Percentiles rank a stretch among this genome's conserved stretches.
These are phyloP conservation scores for Pelargonium citronellum DNA, from an alignment of 441 rosid species.

Conservation along the genomic window DNA sequence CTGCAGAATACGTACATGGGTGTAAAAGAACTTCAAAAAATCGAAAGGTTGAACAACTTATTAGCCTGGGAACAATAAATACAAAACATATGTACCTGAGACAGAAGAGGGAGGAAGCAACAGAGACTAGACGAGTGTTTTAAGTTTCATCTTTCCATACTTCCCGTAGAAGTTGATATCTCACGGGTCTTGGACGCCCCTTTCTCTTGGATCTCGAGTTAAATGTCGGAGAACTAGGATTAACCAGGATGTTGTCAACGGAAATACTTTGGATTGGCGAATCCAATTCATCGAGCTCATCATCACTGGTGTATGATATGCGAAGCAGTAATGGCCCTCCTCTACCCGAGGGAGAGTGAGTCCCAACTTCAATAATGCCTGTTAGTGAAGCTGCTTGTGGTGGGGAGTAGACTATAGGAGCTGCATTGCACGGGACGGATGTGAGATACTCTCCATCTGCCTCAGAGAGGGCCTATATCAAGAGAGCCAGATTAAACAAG, in stretches of 20 bases:
- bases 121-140: background rate
- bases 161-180: slow-evolving; percentile 75
- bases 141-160: slow-evolving; percentile 40
- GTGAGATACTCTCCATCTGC: slow-evolving; percentile 41
- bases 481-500: background rate
- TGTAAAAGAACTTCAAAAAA: background rate
- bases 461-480: slow-evolving; percentile 36
- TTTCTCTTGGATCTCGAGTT: slow-evolving; percentile 41
- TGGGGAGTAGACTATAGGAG: slow-evolving; percentile 51
- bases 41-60: background rate
- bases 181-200: slow-evolving; percentile 42
- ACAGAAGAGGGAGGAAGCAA: background rate
- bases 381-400: slow-evolving; percentile 57
- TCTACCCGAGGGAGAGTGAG: slow-evolving; percentile 41
- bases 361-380: slow-evolving; percentile 38
- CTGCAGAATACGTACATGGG: background rate
- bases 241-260: slow-evolving; percentile 29
- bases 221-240: slow-evolving; percentile 36
- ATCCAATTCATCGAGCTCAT: slow-evolving; percentile 81
- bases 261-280: slow-evolving; percentile 67
- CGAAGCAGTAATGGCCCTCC: slow-evolving; percentile 55
- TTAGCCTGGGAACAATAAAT: background rate
- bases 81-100: background rate
- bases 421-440: slow-evolving; percentile 54
- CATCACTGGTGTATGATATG: slow-evolving; percentile 80